Evolutionary conservation across 352 stramenopile genomes (phyloP).

Genomic region (Phytophthora chlamydospora): DNA sequence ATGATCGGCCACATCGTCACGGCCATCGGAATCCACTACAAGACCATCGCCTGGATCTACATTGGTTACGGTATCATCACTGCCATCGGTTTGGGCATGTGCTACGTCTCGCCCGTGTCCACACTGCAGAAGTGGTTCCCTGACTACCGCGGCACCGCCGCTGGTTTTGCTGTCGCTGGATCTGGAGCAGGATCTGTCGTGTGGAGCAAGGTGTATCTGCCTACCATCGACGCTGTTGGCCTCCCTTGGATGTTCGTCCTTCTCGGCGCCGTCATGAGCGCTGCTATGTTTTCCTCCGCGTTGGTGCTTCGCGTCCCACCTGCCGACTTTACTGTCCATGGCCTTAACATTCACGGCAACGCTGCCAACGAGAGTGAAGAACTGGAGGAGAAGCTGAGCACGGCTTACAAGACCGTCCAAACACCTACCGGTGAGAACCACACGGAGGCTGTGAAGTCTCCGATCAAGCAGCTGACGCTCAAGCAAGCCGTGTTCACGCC

Average conservation of each 20-base stretch:
- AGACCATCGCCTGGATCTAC: slow-evolving; percentile 63
- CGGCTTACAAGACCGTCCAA: slow-evolving; percentile 49
- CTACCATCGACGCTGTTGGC: slow-evolving; percentile 49
- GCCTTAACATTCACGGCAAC: slow-evolving; percentile 67
- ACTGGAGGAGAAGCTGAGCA: slow-evolving; percentile 40
- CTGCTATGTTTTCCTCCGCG: slow-evolving; percentile 49
- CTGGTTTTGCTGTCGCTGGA: slow-evolving; percentile 64
- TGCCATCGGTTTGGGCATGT: slow-evolving; percentile 66
- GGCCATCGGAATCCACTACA: slow-evolving; percentile 53
- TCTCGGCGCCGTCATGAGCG: slow-evolving; percentile 49
- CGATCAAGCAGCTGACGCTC: slow-evolving; percentile 48
- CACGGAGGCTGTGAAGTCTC: slow-evolving; percentile 27
- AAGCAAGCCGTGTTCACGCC: slow-evolving; percentile 49
- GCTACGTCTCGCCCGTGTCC: slow-evolving; percentile 72
- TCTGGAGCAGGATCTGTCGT: slow-evolving; percentile 66
- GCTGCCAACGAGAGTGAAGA: slow-evolving; percentile 36
- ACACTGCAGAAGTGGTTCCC: slow-evolving; percentile 81
- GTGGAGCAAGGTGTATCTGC: slow-evolving; percentile 67
- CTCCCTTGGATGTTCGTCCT: slow-evolving; percentile 57
- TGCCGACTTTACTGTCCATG: slow-evolving; percentile 46
- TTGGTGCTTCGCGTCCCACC: slow-evolving; percentile 55
- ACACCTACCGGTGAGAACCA: slow-evolving; percentile 38
- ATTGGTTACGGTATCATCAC: slow-evolving; percentile 70
- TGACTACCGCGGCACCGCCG: slow-evolving; percentile 69
- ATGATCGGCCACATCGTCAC: slow-evolving; percentile 61